These are phyloP conservation scores for Microcyclospora pomicola DNA, from an alignment of 2,329 filamentous ascomycete genomes.

Conservation along the genomic window DNA sequence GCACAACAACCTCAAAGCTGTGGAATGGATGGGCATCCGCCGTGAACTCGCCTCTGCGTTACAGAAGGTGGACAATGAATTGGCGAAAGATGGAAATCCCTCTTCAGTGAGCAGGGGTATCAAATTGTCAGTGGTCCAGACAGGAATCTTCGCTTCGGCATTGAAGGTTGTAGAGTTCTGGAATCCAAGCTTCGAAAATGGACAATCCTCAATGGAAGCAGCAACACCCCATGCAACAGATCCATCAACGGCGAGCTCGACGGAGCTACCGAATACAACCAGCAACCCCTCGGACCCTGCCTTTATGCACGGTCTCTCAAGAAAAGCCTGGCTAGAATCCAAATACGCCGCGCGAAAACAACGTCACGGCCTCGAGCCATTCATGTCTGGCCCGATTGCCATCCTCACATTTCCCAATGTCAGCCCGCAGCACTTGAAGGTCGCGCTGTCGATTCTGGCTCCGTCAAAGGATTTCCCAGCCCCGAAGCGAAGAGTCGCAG, in stretches of 20 bases:
- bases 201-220: conserved; percentile 1
- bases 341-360: conserved; percentile 25
- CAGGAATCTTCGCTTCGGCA: conserved; percentile 75
- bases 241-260: conserved; percentile 22
- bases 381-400: conserved; percentile 71
- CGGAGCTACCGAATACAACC: conserved; percentile 19
- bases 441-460: conserved; percentile 63
- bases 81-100: conserved; percentile 49
- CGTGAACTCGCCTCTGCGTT: conserved; percentile 52
- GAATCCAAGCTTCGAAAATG: conserved; percentile 22
- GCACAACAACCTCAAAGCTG: conserved; percentile 61
- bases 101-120: conserved; percentile 27
- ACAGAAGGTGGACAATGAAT: conserved; percentile 48
- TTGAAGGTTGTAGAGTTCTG: conserved; percentile 78
- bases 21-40: conserved; percentile 60
- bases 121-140: conserved; percentile 72
- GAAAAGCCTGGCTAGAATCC: conserved; percentile 38
- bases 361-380: conserved; percentile 52
- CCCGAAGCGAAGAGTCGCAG: conserved; percentile 60
- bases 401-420: conserved; percentile 69
- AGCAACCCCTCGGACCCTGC: conserved; percentile 35
- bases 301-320: conserved; percentile 47
- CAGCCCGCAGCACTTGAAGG: conserved; percentile 70
- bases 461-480: conserved; percentile 64
- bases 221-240: conserved; percentile 8